phyloP scores from a whole-genome alignment of 139 green algal species.

The Auxenochlorella protothecoides region DNA sequence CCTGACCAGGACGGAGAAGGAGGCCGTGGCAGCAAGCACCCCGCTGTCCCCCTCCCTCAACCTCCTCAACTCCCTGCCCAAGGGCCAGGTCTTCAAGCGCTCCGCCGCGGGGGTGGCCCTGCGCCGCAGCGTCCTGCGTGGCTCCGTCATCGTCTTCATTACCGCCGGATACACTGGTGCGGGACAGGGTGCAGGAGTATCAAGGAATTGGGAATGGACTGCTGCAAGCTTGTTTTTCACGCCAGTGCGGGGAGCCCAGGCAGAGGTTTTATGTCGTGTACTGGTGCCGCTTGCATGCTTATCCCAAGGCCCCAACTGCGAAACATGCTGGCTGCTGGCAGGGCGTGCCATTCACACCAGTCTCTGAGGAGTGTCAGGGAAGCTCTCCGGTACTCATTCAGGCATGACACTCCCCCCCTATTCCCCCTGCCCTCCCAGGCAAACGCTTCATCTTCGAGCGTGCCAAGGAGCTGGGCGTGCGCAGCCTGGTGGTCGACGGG shows the following conservation, averaged over 20 bases:
- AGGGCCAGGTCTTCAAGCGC: constrained; percentile 13
- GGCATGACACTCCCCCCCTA: too few relatives aligned
- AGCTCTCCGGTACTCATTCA: too few relatives aligned
- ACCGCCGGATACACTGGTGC: constrained; percentile 57
- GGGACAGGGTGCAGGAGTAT: too few relatives aligned
- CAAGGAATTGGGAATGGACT: too few relatives aligned
- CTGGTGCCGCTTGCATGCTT: not conserved
- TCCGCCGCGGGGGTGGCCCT: constrained; percentile 32
- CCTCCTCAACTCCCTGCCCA: constrained; percentile 12
- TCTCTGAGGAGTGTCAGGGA: too few relatives aligned
- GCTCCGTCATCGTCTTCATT: constrained; percentile 68
- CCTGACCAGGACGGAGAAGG: constrained; percentile 36
- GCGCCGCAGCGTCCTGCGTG: constrained; percentile 50
- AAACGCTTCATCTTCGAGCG: constrained; percentile 84
- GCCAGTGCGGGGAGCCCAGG: too few relatives aligned
- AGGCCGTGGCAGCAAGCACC: constrained; percentile 26
- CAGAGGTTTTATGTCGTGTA: not conserved
- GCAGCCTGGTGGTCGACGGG: constrained; percentile 60
- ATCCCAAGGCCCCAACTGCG: not conserved
- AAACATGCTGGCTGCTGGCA: not conserved
- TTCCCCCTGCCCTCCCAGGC: not conserved
- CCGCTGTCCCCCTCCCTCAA: constrained; percentile 41
- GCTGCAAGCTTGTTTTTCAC: too few relatives aligned
- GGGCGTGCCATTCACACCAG: too few relatives aligned
- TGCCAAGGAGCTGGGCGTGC: constrained; percentile 61